Evolutionary conservation across 202 grass and related monocot species (phyloP), one percentile per base, ranked within the genome.

Genomic region (Digitaria exilis): DNA sequence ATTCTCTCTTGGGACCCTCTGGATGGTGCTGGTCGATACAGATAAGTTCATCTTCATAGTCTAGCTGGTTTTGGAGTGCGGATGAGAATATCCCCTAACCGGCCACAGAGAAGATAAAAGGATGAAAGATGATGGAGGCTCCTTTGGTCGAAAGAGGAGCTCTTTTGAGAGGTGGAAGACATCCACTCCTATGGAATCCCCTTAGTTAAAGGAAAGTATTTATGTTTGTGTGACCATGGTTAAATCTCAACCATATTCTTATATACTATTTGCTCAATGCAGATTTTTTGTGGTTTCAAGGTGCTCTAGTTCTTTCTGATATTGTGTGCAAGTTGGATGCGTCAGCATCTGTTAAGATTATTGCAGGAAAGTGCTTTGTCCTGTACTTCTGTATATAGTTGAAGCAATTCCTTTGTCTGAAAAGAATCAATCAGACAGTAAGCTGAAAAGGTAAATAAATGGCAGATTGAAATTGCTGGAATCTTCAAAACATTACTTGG

Each of bases 61-160:
- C 28, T 28, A 58, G 45, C 28, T 46, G 39, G 25, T 4, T 75
- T 11, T 55, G 10, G 71, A 71, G 71, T 64, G 84, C 14, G 1
- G 78, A 46, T 45, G 30, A 65, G 85, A 80, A 84, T 84, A 91
- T 91, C 41, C 37, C 56, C 18, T 60, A 6, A 16, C 85, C 85
- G 85, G 42, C 89, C 77, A 87, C 19, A 17, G 34, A 63, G 75
- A 46, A 61, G 75, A 90, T 83, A 86, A 22, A 86, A 84, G 59
- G 55, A 73, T 73, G 69, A 81, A 65, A 75, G 73, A 80, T 73
- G 44, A 66, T 59, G 39, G 67, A 69, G 49, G 39, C 75, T 58
- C 80, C 66, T 77, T 63, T 51, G 65, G 64, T 87, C 84, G 73
- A 77, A 84, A 91, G 65, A 58, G 12, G 30, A 75, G 14, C 24